These are phyloP conservation scores for Conticribra guillardii DNA, from an alignment of 108 stramenopile genomes.

Conservation along the genomic window DNA sequence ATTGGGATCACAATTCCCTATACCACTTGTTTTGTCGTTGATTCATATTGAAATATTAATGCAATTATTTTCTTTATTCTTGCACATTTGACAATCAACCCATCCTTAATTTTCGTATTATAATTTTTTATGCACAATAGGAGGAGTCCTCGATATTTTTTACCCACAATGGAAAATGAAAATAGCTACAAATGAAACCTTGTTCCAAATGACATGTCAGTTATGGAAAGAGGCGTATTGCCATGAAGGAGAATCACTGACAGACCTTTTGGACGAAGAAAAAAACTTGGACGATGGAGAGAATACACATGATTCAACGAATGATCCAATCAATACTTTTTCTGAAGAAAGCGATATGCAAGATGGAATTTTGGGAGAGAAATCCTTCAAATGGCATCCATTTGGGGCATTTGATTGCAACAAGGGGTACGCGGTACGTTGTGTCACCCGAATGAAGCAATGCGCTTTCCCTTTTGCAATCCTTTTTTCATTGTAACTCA, in stretches of 20 bases:
- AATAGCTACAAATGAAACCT: constrained; percentile 62
- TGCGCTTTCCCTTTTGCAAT: background rate
- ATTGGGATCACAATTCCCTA: too few relatives aligned
- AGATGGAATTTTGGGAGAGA: too few relatives aligned
- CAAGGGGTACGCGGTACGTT: constrained; percentile 64
- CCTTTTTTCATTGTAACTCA: background rate
- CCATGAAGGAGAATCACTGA: constrained; percentile 56
- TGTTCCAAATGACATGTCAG: constrained; percentile 72
- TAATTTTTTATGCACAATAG: constrained; percentile 15
- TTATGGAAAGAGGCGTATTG: constrained; percentile 84
- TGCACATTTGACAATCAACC: background rate
- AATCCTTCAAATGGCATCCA: constrained; percentile 73
- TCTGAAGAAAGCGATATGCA: too few relatives aligned
- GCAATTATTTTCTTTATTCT: background rate
- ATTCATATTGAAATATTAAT: too few relatives aligned
- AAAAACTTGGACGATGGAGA: too few relatives aligned
- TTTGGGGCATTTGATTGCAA: constrained; percentile 73
- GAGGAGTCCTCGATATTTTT: constrained; percentile 92
- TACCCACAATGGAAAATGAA: constrained; percentile 86
- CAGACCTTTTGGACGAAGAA: constrained; percentile 28
- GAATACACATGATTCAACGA: too few relatives aligned
- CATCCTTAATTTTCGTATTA: background rate
- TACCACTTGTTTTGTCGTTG: too few relatives aligned
- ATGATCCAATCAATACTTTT: too few relatives aligned
- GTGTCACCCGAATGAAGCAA: background rate